These are phyloP conservation scores for Conticribra guillardii DNA, from an alignment of 108 stramenopile genomes.

Conservation along the genomic window DNA sequence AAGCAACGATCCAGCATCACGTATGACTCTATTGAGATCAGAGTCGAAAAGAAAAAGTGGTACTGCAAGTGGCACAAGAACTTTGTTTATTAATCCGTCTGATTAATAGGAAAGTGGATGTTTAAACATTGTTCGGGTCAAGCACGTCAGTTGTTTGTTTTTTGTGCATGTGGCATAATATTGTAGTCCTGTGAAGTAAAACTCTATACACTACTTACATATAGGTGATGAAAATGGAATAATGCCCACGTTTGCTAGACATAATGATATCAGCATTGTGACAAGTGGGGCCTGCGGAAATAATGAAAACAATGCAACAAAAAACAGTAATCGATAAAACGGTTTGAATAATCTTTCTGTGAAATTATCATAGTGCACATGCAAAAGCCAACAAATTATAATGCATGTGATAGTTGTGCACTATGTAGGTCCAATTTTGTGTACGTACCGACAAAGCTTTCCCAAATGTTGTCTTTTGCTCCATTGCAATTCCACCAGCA, in stretches of 20 bases:
- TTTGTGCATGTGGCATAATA: no score
- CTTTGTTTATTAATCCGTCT: constrained; percentile 55
- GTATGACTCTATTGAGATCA: constrained; percentile 75
- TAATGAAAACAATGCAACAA: constrained; percentile 7
- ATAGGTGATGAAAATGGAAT: constrained; percentile 75
- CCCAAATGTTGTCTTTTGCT: constrained; percentile 70
- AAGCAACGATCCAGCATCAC: constrained; percentile 80
- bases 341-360: no score
- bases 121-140: no score
- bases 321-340: not conserved
- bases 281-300: constrained; percentile 62
- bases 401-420: no score
- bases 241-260: constrained; percentile 69
- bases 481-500: constrained; percentile 69
- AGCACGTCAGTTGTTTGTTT: no score
- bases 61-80: constrained; percentile 89
- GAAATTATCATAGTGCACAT: not conserved
- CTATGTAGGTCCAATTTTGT: no score
- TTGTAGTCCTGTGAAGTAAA: no score
- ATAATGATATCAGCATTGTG: constrained; percentile 74
- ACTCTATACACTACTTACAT: constrained; percentile 51
- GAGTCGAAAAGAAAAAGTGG: constrained; percentile 90
- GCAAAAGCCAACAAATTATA: not conserved
- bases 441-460: constrained; percentile 68
- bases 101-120: constrained; percentile 13